Conservation (phyloP, 768 basidiomycete genomes). For the Macrocybe gigantea region DNA sequence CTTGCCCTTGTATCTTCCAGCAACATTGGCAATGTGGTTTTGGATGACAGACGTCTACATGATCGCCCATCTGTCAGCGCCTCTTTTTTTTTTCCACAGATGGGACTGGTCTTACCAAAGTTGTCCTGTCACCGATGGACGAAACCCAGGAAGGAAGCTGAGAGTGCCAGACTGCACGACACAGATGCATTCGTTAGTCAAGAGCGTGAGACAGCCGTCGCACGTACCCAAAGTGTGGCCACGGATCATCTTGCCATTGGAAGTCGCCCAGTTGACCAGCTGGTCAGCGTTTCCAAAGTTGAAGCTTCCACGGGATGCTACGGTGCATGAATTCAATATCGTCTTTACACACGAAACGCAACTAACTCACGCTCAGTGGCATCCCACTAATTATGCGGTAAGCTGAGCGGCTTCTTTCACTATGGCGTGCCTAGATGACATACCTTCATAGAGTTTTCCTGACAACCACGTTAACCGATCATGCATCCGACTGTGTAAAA, state of each 20-base stretch:
- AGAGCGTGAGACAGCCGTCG: background rate
- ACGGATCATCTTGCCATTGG: conserved; percentile 34
- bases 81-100: too few species aligned
- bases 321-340: background rate
- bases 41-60: conserved; percentile 35
- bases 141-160: conserved; percentile 41
- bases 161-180: conserved; percentile 26
- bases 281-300: conserved; percentile 25
- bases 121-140: conserved; percentile 27
- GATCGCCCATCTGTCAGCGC: background rate
- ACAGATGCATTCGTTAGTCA: conserved; percentile 3
- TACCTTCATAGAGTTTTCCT: conserved; percentile 38
- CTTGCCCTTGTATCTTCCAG: conserved; percentile 40
- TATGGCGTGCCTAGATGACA: background rate
- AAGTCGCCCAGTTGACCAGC: conserved; percentile 35
- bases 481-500: background rate
- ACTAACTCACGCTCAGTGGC: conserved; percentile 25
- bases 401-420: background rate
- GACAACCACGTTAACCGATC: background rate
- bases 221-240: conserved; percentile 31
- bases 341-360: background rate
- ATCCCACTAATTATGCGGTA: conserved; percentile 22
- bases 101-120: conserved; percentile 21
- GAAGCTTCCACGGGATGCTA: conserved; percentile 23
- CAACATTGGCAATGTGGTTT: conserved; percentile 40